Conservation (phyloP, 306 rosid genomes). For the Quillaja saponaria region DNA sequence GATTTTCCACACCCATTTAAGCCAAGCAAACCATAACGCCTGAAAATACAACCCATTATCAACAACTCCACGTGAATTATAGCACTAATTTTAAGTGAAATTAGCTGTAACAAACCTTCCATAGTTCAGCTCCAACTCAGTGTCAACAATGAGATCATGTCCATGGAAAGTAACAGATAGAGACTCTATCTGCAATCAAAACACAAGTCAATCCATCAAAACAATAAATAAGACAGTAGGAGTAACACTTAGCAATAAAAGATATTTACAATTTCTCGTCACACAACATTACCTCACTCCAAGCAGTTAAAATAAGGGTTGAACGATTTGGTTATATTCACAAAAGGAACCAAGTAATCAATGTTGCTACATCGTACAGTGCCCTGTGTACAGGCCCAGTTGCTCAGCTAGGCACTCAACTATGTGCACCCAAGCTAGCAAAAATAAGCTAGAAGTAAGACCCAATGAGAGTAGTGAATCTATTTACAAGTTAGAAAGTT, state of each 20-base stretch:
- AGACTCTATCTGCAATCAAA: conserved; percentile 78
- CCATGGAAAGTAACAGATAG: conserved; percentile 94
- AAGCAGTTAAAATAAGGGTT: neutral
- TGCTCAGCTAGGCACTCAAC: conserved; percentile 34
- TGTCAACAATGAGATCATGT: conserved; percentile 89
- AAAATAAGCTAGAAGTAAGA: conserved; percentile 36
- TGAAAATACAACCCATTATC: conserved; percentile 36
- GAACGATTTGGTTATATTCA: conserved; percentile 33
- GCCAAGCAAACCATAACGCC: conserved; percentile 95
- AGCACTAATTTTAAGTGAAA: neutral
- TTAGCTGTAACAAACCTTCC: conserved; percentile 65
- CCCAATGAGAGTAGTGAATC: conserved; percentile 16
- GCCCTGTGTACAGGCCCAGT: conserved; percentile 36
- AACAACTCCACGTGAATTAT: conserved; percentile 2
- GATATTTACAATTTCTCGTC: conserved; percentile 11
- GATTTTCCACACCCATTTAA: conserved; percentile 97
- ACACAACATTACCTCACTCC: conserved; percentile 24
- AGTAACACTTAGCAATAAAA: conserved; percentile 9
- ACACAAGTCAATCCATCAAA: conserved; percentile 15
- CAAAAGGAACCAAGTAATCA: conserved; percentile 27
- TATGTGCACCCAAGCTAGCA: conserved; percentile 36
- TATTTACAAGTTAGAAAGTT: conserved; percentile 7
- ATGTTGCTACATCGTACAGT: conserved; percentile 29
- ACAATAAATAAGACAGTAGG: neutral
- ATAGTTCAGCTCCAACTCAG: conserved; percentile 93